Evolutionary conservation across 257 asterid species (phyloP).

Genomic region (Solanum etuberosum): DNA sequence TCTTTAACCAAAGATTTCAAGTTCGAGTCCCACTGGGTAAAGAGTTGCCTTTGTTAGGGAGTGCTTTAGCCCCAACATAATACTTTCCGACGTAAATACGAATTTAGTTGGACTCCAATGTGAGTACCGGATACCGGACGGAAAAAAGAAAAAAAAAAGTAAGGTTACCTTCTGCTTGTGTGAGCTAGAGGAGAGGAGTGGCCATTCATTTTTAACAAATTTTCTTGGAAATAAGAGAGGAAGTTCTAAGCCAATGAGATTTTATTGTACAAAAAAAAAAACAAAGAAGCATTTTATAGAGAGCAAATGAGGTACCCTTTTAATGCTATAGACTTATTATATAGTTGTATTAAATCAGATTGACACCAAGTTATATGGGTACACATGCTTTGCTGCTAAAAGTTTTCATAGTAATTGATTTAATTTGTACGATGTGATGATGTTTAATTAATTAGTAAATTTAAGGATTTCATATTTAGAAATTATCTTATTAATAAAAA

Average conservation of each 20-base stretch:
- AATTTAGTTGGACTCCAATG: too few species aligned
- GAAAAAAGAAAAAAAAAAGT: too few species aligned
- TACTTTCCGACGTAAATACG: too few species aligned
- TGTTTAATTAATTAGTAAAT: neutral
- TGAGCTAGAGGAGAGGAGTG: neutral
- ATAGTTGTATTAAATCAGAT: neutral
- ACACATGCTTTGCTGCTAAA: neutral
- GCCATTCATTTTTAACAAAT: conserved; percentile 5
- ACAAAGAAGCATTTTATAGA: neutral
- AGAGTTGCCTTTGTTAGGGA: too few species aligned
- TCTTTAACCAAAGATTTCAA: too few species aligned
- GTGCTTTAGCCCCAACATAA: too few species aligned
- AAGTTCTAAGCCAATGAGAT: neutral
- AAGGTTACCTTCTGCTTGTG: conserved; percentile 3
- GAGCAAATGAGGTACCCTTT: neutral
- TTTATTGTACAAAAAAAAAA: too few species aligned
- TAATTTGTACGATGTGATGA: neutral
- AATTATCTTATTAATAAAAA: neutral
- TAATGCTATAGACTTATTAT: neutral
- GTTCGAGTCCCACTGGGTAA: too few species aligned
- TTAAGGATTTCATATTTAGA: neutral
- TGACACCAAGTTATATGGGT: neutral
- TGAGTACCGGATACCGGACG: too few species aligned
- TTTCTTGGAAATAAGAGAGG: neutral
- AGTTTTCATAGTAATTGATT: neutral